phyloP scores from a whole-genome alignment of 2,329 filamentous ascomycete species.

The Allantophomopsis cytisporea region DNA sequence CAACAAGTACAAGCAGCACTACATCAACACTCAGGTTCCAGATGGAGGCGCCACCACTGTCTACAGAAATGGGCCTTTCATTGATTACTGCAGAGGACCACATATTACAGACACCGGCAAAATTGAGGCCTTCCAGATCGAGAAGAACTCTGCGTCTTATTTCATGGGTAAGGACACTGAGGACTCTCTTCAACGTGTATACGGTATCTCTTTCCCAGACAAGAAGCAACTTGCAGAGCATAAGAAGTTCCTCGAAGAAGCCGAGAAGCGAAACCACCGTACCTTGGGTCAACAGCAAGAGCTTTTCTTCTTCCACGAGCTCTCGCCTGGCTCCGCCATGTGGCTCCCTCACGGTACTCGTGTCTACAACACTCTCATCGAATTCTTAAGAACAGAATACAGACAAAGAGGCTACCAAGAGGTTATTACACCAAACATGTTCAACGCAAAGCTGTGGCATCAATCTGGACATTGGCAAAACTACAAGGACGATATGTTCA shows the following conservation, averaged over 20 bases:
- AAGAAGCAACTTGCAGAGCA: conserved; percentile 92
- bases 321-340: conserved; percentile 88
- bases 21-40: conserved; percentile 84
- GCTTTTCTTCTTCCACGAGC: conserved; percentile 91
- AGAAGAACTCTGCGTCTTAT: conserved; percentile 68
- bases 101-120: conserved; percentile 89
- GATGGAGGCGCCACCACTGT: conserved; percentile 88
- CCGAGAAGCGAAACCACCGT: conserved; percentile 92
- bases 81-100: conserved; percentile 89
- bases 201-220: conserved; percentile 90
- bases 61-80: conserved; percentile 80
- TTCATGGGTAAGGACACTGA: conserved; percentile 91
- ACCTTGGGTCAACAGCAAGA: conserved; percentile 93
- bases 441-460: conserved; percentile 86
- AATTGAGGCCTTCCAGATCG: conserved; percentile 88
- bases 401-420: conserved; percentile 89
- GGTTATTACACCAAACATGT: conserved; percentile 95
- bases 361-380: conserved; percentile 81
- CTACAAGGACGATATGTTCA: conserved; percentile 93
- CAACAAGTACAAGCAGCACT: conserved; percentile 97
- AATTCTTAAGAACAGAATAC: conserved; percentile 76
- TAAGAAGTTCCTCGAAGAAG: conserved; percentile 90
- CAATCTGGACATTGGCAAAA: conserved; percentile 88
- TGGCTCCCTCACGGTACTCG: conserved; percentile 85
- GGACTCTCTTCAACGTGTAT: conserved; percentile 91